Base-by-base conservation (phyloP, 768 basidiomycete species). In the Suillus americanus region DNA sequence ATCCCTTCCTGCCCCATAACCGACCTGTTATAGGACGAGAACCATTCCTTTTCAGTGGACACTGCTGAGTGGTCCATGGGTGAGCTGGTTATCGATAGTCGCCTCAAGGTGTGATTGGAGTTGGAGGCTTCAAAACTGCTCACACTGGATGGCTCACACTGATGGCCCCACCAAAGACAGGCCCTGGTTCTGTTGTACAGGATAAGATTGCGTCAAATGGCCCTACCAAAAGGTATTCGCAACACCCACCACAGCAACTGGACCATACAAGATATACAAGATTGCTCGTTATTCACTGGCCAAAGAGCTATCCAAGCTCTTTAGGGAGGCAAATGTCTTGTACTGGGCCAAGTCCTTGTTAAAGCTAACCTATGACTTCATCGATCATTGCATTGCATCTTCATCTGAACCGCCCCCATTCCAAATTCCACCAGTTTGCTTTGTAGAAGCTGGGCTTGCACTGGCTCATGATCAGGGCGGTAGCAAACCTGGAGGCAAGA, bases 281-380 rank as follows among this genome's bases (percentile, higher is more conserved):
- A 23, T 46, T 46, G n/a, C 45, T n/a, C 45, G n/a, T 46, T 46
- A 46, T 46, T 46, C 45, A 46, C 45, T 46, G 10, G n/a, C 23
- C 25, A 56, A 64, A 2, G 61, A 67, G 20, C 6, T 41, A 13
- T 38, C 61, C 9, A 62, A 38, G 25, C 63, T 67, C 28, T 64
- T 37, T 9, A n/a, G 35, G 38, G 67, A 67, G 60, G 67, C 62
- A 0, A 68, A 68, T 16, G 7, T 64, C 25, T 53, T 66, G 13
- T 68, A 63, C 25, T 68, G 68, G 68, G 68, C 65, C 2, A 64
- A 66, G 28, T 46, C 63, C 1, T 50, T 69, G 1, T 41, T 69
- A 23, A 54, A 57, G 23, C 46, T 67, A 45, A 66, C 62, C 1
- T 69, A 67, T 16, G 25, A 53, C 18, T 64, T 62, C 23, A 54